Conservation (phyloP, 306 rosid species). For the Gastrolobium villosum region DNA sequence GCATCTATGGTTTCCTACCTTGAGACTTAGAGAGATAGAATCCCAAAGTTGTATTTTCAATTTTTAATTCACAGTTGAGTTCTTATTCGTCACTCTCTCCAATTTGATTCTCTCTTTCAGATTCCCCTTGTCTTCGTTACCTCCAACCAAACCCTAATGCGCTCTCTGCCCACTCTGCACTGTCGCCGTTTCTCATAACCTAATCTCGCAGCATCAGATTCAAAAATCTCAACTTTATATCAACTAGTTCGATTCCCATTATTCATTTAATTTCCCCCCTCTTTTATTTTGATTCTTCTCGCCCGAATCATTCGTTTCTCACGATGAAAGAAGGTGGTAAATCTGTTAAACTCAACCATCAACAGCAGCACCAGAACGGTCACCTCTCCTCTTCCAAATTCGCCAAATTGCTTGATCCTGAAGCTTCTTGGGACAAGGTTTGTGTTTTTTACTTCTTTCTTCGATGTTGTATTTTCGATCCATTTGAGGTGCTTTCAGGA, state of each 20-base stretch:
- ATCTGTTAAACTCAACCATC: constrained; percentile 67
- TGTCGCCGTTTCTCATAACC: neutral
- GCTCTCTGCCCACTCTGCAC: too few relatives aligned
- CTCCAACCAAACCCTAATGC: constrained; percentile 60
- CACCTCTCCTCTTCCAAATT: constrained; percentile 91
- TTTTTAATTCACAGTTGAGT: too few relatives aligned
- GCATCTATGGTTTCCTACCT: too few relatives aligned
- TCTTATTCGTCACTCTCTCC: too few relatives aligned
- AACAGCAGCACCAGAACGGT: constrained; percentile 81
- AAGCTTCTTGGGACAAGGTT: constrained; percentile 99
- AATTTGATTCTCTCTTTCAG: neutral
- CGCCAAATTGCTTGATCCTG: constrained; percentile 94
- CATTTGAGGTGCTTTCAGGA: neutral
- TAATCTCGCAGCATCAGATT: constrained; percentile 19
- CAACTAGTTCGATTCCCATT: constrained; percentile 18
- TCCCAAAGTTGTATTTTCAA: too few relatives aligned
- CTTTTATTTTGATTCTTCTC: neutral
- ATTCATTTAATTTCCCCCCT: neutral
- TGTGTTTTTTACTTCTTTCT: neutral
- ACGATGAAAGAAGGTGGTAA: constrained; percentile 89
- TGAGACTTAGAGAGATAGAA: too few relatives aligned
- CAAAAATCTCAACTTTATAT: constrained; percentile 13
- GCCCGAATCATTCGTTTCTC: neutral
- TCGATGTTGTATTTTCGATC: neutral
- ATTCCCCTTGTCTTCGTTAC: neutral